Base-by-base conservation (phyloP, 345 rosid species). In the Rhizophora mangle region DNA sequence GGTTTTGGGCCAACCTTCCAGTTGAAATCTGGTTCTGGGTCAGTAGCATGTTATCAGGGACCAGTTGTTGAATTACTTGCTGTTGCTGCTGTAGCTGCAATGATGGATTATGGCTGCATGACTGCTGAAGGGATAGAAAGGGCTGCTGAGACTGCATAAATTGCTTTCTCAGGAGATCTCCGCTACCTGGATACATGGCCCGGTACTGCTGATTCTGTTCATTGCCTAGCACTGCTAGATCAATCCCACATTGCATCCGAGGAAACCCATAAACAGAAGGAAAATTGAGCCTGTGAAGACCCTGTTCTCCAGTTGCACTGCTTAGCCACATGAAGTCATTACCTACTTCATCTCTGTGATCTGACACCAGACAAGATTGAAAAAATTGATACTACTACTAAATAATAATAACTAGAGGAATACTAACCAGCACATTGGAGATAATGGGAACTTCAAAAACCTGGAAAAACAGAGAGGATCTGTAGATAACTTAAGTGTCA, bases 211-310 rank as follows among this genome's bases (percentile, higher is more conserved):
- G 89, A 74, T 68, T 81, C 52, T 79, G 81, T 74, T 85, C 88
- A 81, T 71, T 76, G 69, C 86, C 88, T 18, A 84, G 80, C 79
- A 86, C 65, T 24, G 71, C n/a, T 13, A 84, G 84, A 71, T 88
- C 93, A 39, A 86, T 65, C 68, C 87, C 80, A 77, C 77, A 93
- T 74, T 90, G 96, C 82, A 88, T 85, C 96, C 87, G 86, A 1
- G 96, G 89, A 66, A 77, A 72, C 79, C 82, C 67, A 65, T 86
- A 76, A 37, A 76, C 79, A 63, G 88, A 77, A 61, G 84, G 91
- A 71, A 85, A 82, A 75, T 82, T 87, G 68, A 85, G 63, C 47
- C 89, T 79, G 26, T 81, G 86, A 63, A 85, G 75, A 68, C 86
- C 91, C 74, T 78, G 90, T 53, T 90, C 91, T 51, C 88, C 92